Evolutionary conservation across 306 rosid species (phyloP).

Genomic region (Malus sieversii): DNA sequence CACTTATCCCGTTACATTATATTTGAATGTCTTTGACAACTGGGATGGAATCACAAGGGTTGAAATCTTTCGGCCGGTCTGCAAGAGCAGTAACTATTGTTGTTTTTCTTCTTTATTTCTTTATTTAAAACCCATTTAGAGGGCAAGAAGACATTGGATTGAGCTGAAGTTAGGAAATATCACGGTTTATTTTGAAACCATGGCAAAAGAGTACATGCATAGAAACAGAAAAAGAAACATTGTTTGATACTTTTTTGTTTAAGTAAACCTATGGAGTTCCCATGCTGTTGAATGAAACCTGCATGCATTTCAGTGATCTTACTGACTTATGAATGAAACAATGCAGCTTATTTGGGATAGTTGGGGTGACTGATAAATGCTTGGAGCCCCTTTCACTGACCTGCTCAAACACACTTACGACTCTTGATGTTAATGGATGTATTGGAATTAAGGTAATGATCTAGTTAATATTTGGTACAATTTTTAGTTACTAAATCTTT

Average conservation of each 20-base stretch:
- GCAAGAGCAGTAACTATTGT: neutral
- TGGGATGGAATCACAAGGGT: neutral
- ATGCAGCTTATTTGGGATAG: conserved; percentile 81
- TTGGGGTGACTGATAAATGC: conserved; percentile 71
- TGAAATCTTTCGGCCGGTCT: neutral
- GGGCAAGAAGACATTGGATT: neutral
- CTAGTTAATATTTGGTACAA: neutral
- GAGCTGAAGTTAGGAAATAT: neutral
- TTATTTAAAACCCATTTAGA: neutral
- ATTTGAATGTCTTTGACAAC: neutral
- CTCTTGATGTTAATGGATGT: conserved; percentile 89
- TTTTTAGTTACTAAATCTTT: neutral
- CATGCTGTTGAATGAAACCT: neutral
- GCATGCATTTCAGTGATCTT: neutral
- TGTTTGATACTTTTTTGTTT: neutral
- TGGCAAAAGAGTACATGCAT: neutral
- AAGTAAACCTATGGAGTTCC: neutral
- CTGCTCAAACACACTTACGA: conserved; percentile 49
- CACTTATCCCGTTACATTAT: neutral
- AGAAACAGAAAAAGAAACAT: neutral
- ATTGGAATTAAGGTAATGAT: conserved; percentile 68
- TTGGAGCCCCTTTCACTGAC: conserved; percentile 62
- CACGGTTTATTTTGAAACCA: neutral
- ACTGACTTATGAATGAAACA: conserved; percentile 13
- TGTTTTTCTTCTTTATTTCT: neutral